phyloP scores from a whole-genome alignment of 768 basidiomycete genomes.

The Kwoniella shandongensis region DNA sequence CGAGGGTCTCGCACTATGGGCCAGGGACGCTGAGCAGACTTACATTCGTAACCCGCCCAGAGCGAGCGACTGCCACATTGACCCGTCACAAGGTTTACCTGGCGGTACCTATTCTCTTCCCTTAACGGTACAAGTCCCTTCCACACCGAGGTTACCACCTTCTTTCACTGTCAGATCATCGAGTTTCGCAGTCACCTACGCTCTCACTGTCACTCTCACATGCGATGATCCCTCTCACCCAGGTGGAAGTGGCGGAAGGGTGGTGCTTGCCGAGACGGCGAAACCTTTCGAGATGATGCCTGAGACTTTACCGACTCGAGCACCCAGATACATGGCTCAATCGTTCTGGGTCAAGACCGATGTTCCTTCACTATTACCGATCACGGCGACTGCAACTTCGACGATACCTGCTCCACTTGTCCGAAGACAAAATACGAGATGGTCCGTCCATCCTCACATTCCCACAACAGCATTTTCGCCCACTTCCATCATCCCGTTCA shows the following conservation, averaged over 20 bases:
- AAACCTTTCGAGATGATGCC: constrained; percentile 50
- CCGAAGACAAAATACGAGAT: constrained; percentile 20
- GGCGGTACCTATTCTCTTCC: constrained; percentile 47
- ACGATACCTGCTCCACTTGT: neutral
- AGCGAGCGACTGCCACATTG: constrained; percentile 21
- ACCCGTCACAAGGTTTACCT: constrained; percentile 33
- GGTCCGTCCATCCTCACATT: constrained; percentile 39
- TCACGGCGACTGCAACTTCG: neutral
- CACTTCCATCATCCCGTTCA: constrained; percentile 40
- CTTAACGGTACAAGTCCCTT: constrained; percentile 47
- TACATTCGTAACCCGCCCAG: constrained; percentile 22
- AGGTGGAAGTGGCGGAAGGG: constrained; percentile 13
- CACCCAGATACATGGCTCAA: constrained; percentile 28
- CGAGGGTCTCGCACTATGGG: constrained; percentile 44
- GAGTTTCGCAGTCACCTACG: constrained; percentile 45
- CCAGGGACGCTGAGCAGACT: constrained; percentile 38
- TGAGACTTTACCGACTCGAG: constrained; percentile 40
- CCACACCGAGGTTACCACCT: constrained; percentile 42
- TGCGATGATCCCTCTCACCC: constrained; percentile 36
- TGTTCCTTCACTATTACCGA: neutral
- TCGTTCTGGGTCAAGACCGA: constrained; percentile 34
- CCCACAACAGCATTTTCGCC: constrained; percentile 48
- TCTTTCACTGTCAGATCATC: constrained; percentile 34
- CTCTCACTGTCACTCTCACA: constrained; percentile 36
- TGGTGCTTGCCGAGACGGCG: constrained; percentile 33